Evolutionary conservation across 1,284 basidiomycete species (phyloP), one percentile per base, ranked within the genome.

Genomic region (Sporisorium sorghi): DNA sequence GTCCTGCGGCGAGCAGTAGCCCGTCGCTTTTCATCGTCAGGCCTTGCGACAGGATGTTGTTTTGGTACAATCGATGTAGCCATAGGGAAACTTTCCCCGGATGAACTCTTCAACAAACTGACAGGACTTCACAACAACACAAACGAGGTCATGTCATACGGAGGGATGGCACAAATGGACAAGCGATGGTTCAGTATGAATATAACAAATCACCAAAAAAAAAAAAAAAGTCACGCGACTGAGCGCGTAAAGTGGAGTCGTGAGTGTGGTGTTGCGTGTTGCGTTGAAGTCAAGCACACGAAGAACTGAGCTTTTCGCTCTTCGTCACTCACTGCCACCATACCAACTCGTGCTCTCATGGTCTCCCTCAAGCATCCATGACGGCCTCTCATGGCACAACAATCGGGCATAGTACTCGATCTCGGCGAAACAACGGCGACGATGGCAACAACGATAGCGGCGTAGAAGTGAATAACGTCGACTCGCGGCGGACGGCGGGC

Each of bases 211-310:
- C 33, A 35, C 8, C n/a, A 37, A 5, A 17, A 37, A 37, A 33
- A 14, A 30, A 30, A 30, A 33, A 33, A 33, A 6, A 33, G 23
- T 21, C 53, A 51, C 54, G 54, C 60, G 54, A 37, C 47, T 46
- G 28, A 26, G 49, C 54, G 60, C 54, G 53, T 47, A 10, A 43
- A 54, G 35, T 37, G 35, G 35, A 37, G 35, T 37, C 7, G 6
- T 35, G n/a, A 14, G 28, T 57, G 35, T 14, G 43, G 47, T 33
- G 56, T 50, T 58, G 58, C 58, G 51, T 48, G 40, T 53, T 51
- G 51, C 14, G 30, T 19, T 11, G n/a, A 19, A n/a, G n/a, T n/a
- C n/a, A n/a, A n/a, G n/a, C n/a, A n/a, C n/a, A n/a, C n/a, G 35
- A 44, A 49, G 30, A 37, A 47, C 48, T 51, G 21, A 51, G 42